phyloP scores from a whole-genome alignment of 257 asterid genomes.

The Salvia miltiorrhiza region DNA sequence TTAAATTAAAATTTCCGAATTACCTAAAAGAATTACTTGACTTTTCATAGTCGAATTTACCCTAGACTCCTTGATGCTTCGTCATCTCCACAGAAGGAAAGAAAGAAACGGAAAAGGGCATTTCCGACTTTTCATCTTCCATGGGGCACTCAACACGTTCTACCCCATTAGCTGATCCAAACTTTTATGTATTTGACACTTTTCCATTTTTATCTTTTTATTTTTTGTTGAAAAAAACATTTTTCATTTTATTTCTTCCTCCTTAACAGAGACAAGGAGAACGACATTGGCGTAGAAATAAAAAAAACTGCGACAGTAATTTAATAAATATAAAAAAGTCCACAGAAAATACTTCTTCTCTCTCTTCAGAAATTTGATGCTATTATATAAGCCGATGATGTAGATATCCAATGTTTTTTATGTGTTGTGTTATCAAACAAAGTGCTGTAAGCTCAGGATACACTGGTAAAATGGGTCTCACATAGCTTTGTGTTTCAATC shows the following conservation, averaged over 20 bases:
- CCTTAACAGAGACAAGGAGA: slow-evolving; percentile 44
- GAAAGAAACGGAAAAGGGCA: slow-evolving; percentile 1
- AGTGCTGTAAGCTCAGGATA: slow-evolving; percentile 11
- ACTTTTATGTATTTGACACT: background rate
- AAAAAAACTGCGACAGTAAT: slow-evolving; percentile 25
- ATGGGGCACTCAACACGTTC: slow-evolving; percentile 23
- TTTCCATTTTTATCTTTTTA: background rate
- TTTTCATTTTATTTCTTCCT: background rate
- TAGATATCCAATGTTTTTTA: slow-evolving; percentile 9
- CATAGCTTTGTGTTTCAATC: slow-evolving; percentile 14
- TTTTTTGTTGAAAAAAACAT: background rate
- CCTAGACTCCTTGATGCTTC: background rate
- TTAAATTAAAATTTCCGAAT: no score
- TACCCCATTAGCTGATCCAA: slow-evolving; percentile 22
- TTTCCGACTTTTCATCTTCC: slow-evolving; percentile 9
- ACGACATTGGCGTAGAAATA: slow-evolving; percentile 43
- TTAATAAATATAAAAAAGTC: background rate
- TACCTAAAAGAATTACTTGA: no score
- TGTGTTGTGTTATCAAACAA: slow-evolving; percentile 23
- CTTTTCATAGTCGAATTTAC: background rate
- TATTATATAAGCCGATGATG: background rate
- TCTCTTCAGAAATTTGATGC: background rate
- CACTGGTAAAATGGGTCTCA: slow-evolving; percentile 24
- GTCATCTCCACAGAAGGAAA: background rate
- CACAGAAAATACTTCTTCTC: background rate